Conservation (phyloP, 192 early-diverging fungal species). For the Entophlyctis luteolus region DNA sequence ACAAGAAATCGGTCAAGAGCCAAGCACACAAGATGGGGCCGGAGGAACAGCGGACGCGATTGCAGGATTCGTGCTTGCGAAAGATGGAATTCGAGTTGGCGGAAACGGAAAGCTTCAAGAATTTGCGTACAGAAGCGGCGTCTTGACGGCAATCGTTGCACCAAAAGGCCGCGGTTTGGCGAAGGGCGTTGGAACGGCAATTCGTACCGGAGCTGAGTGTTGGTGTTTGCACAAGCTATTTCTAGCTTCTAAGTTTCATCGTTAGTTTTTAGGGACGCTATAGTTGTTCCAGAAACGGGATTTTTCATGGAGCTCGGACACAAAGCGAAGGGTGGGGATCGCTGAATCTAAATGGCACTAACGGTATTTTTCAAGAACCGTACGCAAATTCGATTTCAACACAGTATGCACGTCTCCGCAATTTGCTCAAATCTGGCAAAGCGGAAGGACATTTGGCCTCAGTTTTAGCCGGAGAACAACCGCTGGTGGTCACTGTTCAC, state of each 20-base stretch:
- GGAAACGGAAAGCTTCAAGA: not conserved
- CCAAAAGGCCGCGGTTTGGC: too few species aligned
- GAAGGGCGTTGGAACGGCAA: too few species aligned
- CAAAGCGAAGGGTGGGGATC: not conserved
- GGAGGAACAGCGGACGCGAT: constrained; percentile 43
- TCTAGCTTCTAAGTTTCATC: too few species aligned
- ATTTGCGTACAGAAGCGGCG: constrained; percentile 42
- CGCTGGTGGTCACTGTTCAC: constrained; percentile 8
- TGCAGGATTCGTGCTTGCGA: constrained; percentile 32
- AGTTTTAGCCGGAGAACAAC: constrained; percentile 1
- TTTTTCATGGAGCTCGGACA: not conserved
- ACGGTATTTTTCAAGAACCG: not conserved
- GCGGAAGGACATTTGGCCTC: not conserved
- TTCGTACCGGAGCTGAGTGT: too few species aligned
- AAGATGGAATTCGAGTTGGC: constrained; percentile 57
- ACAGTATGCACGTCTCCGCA: not conserved
- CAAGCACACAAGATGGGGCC: constrained; percentile 55
- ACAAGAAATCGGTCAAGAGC: constrained; percentile 60
- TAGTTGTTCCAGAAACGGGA: not conserved
- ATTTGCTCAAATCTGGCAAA: not conserved
- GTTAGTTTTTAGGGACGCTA: constrained; percentile 13
- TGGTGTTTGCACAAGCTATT: too few species aligned
- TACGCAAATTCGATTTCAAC: not conserved
- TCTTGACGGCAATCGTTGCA: too few species aligned
- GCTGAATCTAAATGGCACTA: too few species aligned